Evolutionary conservation across 179 eudicot genomes (phyloP).

Genomic region (Camellia oleifera): DNA sequence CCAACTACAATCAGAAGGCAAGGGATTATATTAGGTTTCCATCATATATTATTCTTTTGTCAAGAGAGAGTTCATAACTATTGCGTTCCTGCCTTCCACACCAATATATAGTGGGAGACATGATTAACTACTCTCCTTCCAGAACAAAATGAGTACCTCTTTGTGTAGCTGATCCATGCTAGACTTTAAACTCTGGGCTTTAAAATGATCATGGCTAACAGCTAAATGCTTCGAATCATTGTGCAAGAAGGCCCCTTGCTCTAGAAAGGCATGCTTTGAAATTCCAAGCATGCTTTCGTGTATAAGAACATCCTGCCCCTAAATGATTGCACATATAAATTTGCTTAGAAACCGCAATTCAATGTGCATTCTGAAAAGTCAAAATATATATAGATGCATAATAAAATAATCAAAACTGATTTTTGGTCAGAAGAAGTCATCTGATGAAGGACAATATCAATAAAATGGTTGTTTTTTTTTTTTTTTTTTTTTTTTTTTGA

Average conservation of each 20-base stretch:
- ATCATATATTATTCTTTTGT: neutral
- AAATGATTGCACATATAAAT: constrained; percentile 4
- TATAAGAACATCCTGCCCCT: constrained; percentile 42
- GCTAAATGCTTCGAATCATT: constrained; percentile 31
- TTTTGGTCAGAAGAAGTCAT: neutral
- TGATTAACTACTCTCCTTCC: constrained; percentile 5
- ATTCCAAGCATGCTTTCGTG: constrained; percentile 27
- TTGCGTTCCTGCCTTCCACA: constrained; percentile 1
- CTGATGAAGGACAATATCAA: neutral
- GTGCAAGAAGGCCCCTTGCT: constrained; percentile 18
- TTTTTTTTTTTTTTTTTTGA: too few relatives aligned
- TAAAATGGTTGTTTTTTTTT: neutral
- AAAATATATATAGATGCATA: neutral
- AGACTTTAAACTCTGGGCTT: constrained; percentile 50
- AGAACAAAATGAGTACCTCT: constrained; percentile 52
- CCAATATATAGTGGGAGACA: constrained; percentile 12
- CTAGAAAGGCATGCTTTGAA: constrained; percentile 21
- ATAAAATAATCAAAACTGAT: neutral
- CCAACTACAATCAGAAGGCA: constrained; percentile 52
- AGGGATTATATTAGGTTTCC: neutral
- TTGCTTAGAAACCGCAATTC: constrained; percentile 4
- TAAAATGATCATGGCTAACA: constrained; percentile 35
- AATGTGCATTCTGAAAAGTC: neutral
- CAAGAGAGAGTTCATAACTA: neutral
- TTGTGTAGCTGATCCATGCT: constrained; percentile 74